phyloP scores from a whole-genome alignment of 1,284 basidiomycete species.

The Wolfiporia cocos region DNA sequence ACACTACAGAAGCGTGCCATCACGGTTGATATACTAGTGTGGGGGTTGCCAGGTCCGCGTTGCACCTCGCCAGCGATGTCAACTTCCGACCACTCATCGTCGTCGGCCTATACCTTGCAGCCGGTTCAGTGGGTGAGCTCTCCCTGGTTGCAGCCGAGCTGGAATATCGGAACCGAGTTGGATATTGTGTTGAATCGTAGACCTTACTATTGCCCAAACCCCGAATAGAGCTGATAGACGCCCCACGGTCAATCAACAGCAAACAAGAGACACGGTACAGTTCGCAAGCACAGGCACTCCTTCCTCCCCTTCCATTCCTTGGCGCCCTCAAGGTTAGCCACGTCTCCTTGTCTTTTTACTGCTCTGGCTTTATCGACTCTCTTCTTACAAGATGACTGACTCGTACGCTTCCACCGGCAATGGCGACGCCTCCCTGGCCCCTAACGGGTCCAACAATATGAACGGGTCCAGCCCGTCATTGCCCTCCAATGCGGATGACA shows the following conservation, averaged over 20 bases:
- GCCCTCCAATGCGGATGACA: constrained; percentile 32
- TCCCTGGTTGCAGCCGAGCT: constrained; percentile 1
- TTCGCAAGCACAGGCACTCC: constrained; percentile 42
- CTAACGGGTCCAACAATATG: constrained; percentile 42
- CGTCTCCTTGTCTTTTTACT: constrained; percentile 16
- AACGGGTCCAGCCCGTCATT: constrained; percentile 60
- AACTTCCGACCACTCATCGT: neutral
- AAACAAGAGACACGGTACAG: constrained; percentile 25
- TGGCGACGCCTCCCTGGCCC: constrained; percentile 47
- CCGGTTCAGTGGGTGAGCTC: constrained; percentile 13
- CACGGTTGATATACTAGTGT: too few species aligned
- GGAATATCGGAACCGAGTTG: too few species aligned
- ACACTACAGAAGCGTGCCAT: neutral
- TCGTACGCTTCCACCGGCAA: constrained; percentile 62
- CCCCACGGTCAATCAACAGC: constrained; percentile 22
- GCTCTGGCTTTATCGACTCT: constrained; percentile 16
- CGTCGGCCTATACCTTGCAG: too few species aligned
- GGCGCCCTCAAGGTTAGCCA: constrained; percentile 27
- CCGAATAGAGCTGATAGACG: constrained; percentile 19
- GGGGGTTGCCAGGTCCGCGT: neutral
- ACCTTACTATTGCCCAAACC: constrained; percentile 24
- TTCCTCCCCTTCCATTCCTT: constrained; percentile 36
- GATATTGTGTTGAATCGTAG: constrained; percentile 11
- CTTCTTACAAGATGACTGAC: constrained; percentile 57
- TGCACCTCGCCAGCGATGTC: neutral